A percentile compares a stretch with the other conserved stretches of the same genome.
These are phyloP conservation scores for Galerina sulciceps DNA, from an alignment of 768 basidiomycete species.

Conservation along the genomic window DNA sequence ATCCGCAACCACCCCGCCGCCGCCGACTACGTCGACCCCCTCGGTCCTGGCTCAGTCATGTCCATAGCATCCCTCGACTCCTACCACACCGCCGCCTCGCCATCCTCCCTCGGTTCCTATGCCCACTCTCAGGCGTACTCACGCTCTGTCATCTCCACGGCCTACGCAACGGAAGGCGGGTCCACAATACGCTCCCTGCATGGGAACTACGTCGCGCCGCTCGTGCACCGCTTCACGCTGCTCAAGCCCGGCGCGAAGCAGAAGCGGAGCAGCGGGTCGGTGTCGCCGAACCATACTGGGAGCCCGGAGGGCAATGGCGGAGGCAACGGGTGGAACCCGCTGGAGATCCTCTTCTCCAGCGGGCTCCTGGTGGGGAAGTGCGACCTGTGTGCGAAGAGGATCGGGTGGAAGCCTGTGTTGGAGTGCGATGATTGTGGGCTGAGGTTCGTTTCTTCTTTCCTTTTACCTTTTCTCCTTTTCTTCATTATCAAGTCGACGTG, in stretches of 20 bases:
- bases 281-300: conserved; percentile 45
- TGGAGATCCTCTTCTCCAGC: conserved; percentile 80
- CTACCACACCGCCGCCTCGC: conserved; percentile 64
- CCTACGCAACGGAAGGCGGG: conserved; percentile 78
- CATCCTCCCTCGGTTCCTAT: conserved; percentile 38
- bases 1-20: conserved; percentile 24
- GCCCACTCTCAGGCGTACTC: no score
- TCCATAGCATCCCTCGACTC: conserved; percentile 65
- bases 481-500: neutral
- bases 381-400: conserved; percentile 78
- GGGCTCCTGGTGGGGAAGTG: conserved; percentile 77
- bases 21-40: conserved; percentile 41
- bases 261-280: conserved; percentile 31
- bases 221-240: conserved; percentile 86
- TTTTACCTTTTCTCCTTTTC: neutral
- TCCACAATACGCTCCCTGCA: conserved; percentile 62
- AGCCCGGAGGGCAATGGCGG: conserved; percentile 13
- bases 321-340: conserved; percentile 67
- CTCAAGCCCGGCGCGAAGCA: conserved; percentile 78
- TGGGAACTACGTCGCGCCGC: conserved; percentile 45
- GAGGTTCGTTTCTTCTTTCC: conserved; percentile 44
- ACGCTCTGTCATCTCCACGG: conserved; percentile 42
- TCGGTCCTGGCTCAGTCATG: conserved; percentile 49
- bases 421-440: conserved; percentile 91
- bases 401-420: conserved; percentile 86